phyloP scores from a whole-genome alignment of 2,329 filamentous ascomycete species.

The Trematosphaeria pertusa region DNA sequence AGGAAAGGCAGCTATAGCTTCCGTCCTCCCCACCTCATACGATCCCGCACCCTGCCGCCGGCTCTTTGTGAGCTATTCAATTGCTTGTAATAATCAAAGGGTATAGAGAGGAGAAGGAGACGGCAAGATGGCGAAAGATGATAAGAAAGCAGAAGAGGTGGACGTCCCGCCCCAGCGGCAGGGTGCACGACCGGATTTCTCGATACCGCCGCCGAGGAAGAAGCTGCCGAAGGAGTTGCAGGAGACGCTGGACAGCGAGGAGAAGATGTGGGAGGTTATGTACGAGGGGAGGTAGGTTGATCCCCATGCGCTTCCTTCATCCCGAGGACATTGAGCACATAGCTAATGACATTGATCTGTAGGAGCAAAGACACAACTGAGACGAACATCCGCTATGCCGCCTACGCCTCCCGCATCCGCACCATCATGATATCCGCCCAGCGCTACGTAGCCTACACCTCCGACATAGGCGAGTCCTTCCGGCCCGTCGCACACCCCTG shows the following conservation, averaged over 20 bases:
- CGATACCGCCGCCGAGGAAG: constrained; percentile 56
- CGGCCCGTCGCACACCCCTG: constrained; percentile 88
- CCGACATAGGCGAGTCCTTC: constrained; percentile 95
- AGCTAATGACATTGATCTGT: constrained; percentile 12
- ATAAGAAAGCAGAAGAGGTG: constrained; percentile 34
- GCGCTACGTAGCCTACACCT: constrained; percentile 96
- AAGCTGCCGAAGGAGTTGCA: constrained; percentile 63
- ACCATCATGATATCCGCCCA: constrained; percentile 91
- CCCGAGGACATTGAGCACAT: too few relatives aligned
- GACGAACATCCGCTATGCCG: constrained; percentile 85
- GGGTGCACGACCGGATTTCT: constrained; percentile 57
- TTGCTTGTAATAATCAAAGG: too few relatives aligned
- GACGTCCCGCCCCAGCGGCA: constrained; percentile 51
- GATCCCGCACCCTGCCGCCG: too few relatives aligned
- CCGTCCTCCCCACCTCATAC: too few relatives aligned
- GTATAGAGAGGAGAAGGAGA: neutral
- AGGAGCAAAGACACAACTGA: constrained; percentile 83
- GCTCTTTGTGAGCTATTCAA: too few relatives aligned
- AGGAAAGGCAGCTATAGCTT: too few relatives aligned
- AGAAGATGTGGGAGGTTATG: constrained; percentile 77
- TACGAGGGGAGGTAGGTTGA: constrained; percentile 77
- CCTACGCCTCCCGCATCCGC: constrained; percentile 83
- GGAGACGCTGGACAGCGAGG: constrained; percentile 66
- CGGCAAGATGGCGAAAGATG: constrained; percentile 48
- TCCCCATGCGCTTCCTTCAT: neutral